Conservation (phyloP, 202 grass and related monocot species). For the Carex arenaria region DNA sequence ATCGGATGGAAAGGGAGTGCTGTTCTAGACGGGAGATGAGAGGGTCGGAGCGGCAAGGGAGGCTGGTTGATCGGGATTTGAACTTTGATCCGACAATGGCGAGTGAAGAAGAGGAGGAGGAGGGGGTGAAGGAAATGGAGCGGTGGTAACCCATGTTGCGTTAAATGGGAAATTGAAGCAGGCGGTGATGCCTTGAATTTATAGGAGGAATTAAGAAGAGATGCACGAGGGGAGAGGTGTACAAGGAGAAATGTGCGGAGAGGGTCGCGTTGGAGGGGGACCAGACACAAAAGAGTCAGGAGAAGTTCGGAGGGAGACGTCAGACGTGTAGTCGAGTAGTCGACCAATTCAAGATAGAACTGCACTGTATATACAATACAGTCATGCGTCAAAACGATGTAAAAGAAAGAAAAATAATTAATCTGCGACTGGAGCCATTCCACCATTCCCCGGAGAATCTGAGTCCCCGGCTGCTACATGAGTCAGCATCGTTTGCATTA, state of each 20-base stretch:
- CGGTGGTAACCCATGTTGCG: not conserved
- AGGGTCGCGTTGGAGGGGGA: not conserved
- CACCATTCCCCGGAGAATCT: too few species aligned
- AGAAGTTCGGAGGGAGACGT: not conserved
- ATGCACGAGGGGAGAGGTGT: constrained; percentile 29
- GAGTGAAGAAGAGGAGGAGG: constrained; percentile 17
- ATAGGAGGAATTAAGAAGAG: constrained; percentile 15
- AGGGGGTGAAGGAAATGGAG: constrained; percentile 37
- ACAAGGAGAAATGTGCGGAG: constrained; percentile 22
- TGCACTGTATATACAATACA: too few species aligned
- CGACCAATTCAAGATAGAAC: too few species aligned
- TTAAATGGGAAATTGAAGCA: not conserved
- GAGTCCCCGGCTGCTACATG: too few species aligned
- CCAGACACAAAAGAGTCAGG: too few species aligned
- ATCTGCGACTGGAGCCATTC: too few species aligned
- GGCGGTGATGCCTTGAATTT: not conserved
- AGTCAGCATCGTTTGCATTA: too few species aligned
- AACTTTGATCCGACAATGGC: constrained; percentile 1
- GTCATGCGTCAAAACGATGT: too few species aligned
- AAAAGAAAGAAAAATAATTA: too few species aligned
- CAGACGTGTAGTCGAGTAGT: too few species aligned
- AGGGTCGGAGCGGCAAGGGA: constrained; percentile 54
- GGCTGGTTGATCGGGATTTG: constrained; percentile 37
- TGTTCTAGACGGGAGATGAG: constrained; percentile 39
- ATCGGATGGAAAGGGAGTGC: constrained; percentile 13